Evolutionary conservation across 352 stramenopile genomes (phyloP), one percentile per base, ranked within the genome.

Genomic region (Phytophthora nicotianae): DNA sequence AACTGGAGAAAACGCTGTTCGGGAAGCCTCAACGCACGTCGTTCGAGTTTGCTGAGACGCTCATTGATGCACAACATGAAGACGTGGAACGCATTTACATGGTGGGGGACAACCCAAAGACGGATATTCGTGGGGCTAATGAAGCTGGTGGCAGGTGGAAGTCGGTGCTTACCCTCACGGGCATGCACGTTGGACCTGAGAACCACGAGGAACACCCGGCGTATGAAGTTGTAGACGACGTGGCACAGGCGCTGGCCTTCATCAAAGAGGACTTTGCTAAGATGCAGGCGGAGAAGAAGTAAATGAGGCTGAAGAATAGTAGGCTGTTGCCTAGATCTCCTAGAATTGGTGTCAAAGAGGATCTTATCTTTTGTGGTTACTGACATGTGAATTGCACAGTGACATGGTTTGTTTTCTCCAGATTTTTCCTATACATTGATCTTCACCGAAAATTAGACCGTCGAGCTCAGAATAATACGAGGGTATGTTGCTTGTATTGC

Each of bases 51-150:
- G 83, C 82, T 0, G 87, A 93, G 78, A 78, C 72, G 40, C 72
- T 94, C 23, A 86, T 95, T 37, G 83, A 91, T 52, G 64, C 65
- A 23, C 87, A 95, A 53, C 78, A 86, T 70, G 62, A 59, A 20
- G 56, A 85, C 35, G 79, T 94, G 5, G 67, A 90, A 46, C 70
- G 76, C 35, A 86, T 95, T 56, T 95, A 95, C 74, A 95, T 95
- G 87, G 75, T 95, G 21, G 87, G 87, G 43, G 87, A 95, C 69
- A 95, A 95, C 66, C 85, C 87, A 1, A 71, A 68, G 58, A 94
- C 87, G 13, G 87, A 95, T 47, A 90, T 95, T 70, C 79, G 87
- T 46, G 87, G 87, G 7, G 87, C 87, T 16, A 93, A 94, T 29
- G 66, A 76, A 21, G 81, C 81, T 14, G 85, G 83, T 33, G 80